Conservation (phyloP, 345 rosid species). For the Salix viminalis region DNA sequence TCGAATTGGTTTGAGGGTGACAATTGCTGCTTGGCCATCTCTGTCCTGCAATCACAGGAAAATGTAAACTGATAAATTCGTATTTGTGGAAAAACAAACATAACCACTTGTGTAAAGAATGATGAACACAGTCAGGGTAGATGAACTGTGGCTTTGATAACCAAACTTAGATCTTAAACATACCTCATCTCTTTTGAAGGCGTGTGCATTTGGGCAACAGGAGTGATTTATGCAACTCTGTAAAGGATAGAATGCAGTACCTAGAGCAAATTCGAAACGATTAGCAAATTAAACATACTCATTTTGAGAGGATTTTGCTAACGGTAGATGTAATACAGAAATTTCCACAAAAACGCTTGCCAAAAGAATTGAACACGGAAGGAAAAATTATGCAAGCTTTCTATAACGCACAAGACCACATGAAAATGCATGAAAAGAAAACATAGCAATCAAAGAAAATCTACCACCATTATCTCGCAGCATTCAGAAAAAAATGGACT, state of each 20-base stretch:
- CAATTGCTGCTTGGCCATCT: constrained; percentile 82
- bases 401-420: no score
- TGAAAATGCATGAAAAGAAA: no score
- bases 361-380: no score
- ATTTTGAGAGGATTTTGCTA: background rate
- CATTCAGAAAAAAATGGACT: background rate
- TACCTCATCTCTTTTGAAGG: constrained; percentile 96
- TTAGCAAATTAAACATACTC: background rate
- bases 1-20: constrained; percentile 47
- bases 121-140: background rate
- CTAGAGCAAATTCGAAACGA: constrained; percentile 31
- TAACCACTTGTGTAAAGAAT: background rate
- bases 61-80: background rate
- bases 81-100: background rate
- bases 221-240: constrained; percentile 97
- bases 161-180: background rate
- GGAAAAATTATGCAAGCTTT: no score
- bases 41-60: constrained; percentile 49
- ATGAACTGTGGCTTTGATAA: background rate
- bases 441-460: no score
- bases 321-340: no score
- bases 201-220: constrained; percentile 80
- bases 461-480: background rate
- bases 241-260: constrained; percentile 89
- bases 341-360: no score